Evolutionary conservation across 2,329 filamentous ascomycete species (phyloP), one percentile per base, ranked within the genome.

Genomic region (Fusarium stilboides): DNA sequence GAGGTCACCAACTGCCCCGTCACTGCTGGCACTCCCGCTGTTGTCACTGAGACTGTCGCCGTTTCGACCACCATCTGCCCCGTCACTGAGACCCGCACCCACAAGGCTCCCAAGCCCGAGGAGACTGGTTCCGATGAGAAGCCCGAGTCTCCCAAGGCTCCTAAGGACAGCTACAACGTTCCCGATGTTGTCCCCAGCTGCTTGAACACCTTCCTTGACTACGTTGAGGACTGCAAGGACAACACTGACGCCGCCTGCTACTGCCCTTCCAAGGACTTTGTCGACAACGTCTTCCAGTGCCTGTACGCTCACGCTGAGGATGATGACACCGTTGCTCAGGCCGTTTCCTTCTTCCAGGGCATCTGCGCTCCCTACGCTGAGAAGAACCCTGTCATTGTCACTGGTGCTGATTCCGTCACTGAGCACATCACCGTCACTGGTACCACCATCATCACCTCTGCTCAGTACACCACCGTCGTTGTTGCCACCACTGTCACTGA

Each of bases 151-250:
- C 78, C 85, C 37, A 66, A 79, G 39, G 72, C 72, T 37, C 79
- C 85, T 53, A 62, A 69, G 46, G 56, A 60, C n/a, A 58, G 55
- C 7, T 70, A 75, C 19, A 42, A 74, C 31, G 59, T 73, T 47
- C 94, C 94, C 60, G 82, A 85, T 26, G 87, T 94, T 47, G 91
- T 98, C 50, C 94, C 95, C 68, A 89, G 89, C 77, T 98, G 95
- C 85, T 84, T 98, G 82, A 96, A 95, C 88, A 97, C 94, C 75
- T 98, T 94, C 93, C 82, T 97, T 76, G 87, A 88, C 78, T 82
- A 86, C 65, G 87, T 92, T 51, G 64, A 76, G 52, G 84, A 87
- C 77, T 98, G 95, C 88, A 86, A 86, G 74, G 90, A 93, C 83
- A 97, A 97, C 89, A 91, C 91, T 43, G 93, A 97, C 77, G 82